phyloP scores from a whole-genome alignment of 257 asterid species.

The Vinca minor region DNA sequence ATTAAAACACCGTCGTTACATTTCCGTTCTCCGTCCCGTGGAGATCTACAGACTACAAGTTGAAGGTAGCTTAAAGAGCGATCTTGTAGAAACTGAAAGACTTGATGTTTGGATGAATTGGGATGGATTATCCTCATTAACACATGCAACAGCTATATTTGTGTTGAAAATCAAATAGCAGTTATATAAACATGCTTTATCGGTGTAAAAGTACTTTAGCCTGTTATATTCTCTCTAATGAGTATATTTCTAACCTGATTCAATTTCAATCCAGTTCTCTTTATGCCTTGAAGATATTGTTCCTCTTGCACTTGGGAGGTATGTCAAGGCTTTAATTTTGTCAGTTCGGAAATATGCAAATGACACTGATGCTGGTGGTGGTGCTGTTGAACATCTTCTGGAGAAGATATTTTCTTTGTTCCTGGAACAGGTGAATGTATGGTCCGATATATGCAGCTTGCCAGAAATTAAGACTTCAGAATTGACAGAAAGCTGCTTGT shows the following conservation, averaged over 20 bases:
- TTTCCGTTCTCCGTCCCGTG: too few species aligned
- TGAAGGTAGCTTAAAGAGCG: background rate
- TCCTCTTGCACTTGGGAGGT: slow-evolving; percentile 85
- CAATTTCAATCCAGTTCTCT: slow-evolving; percentile 62
- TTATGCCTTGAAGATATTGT: slow-evolving; percentile 94
- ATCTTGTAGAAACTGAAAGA: background rate
- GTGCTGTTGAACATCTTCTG: slow-evolving; percentile 50
- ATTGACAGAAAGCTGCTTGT: slow-evolving; percentile 63
- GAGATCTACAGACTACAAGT: too few species aligned
- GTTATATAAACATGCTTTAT: background rate
- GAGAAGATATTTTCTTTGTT: slow-evolving; percentile 81
- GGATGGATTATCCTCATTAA: background rate
- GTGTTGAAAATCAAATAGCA: background rate
- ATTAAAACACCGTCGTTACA: background rate
- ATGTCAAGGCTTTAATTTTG: slow-evolving; percentile 58
- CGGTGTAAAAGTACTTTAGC: background rate
- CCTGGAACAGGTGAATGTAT: slow-evolving; percentile 78
- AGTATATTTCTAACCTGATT: slow-evolving; percentile 13
- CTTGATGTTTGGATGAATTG: background rate
- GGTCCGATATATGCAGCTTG: slow-evolving; percentile 81
- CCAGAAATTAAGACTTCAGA: slow-evolving; percentile 76
- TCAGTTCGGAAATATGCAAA: slow-evolving; percentile 41
- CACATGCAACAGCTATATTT: slow-evolving; percentile 2
- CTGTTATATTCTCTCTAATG: background rate
- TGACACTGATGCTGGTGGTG: slow-evolving; percentile 28